Conservation (phyloP, 1,139 yeast species). For the Debaryomycetaceae sp. region DNA sequence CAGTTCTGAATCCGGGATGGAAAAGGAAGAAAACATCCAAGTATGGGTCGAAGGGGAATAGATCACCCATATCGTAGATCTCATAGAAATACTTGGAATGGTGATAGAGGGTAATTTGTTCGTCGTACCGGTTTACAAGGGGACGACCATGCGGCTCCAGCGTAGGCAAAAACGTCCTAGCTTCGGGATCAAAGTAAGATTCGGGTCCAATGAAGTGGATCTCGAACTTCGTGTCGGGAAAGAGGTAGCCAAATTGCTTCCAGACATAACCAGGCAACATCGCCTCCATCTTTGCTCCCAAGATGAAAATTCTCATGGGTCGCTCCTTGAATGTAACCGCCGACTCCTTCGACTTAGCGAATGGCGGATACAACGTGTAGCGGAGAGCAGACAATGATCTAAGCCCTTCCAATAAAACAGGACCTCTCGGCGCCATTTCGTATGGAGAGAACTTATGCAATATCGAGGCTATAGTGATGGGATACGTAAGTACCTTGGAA, state of each 20-base stretch:
- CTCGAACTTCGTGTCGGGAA: slow-evolving; percentile 81
- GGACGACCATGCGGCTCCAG: slow-evolving; percentile 52
- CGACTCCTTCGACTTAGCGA: slow-evolving; percentile 44
- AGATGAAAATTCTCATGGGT: slow-evolving; percentile 82
- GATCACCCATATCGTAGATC: slow-evolving; percentile 84
- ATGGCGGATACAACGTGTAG: slow-evolving; percentile 81
- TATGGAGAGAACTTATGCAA: slow-evolving; percentile 87
- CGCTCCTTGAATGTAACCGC: slow-evolving; percentile 64
- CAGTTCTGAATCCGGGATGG: slow-evolving; percentile 93
- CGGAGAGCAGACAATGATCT: slow-evolving; percentile 88
- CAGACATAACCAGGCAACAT: slow-evolving; percentile 93
- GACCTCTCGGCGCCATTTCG: slow-evolving; percentile 75
- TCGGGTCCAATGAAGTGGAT: slow-evolving; percentile 94
- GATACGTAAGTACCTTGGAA: slow-evolving; percentile 90
- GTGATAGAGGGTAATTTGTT: slow-evolving; percentile 68
- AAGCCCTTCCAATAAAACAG: slow-evolving; percentile 85
- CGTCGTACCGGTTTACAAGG: slow-evolving; percentile 69
- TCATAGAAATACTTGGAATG: slow-evolving; percentile 92
- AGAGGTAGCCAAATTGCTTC: slow-evolving; percentile 86
- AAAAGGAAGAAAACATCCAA: slow-evolving; percentile 86
- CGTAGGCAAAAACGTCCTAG: slow-evolving; percentile 34
- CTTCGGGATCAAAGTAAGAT: slow-evolving; percentile 63
- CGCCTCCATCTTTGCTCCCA: slow-evolving; percentile 92
- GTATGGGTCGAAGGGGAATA: slow-evolving; percentile 97
- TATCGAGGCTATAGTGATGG: slow-evolving; percentile 81